Conservation (phyloP, 495 filamentous ascomycete species). For the Trichocladium uniseriatum region DNA sequence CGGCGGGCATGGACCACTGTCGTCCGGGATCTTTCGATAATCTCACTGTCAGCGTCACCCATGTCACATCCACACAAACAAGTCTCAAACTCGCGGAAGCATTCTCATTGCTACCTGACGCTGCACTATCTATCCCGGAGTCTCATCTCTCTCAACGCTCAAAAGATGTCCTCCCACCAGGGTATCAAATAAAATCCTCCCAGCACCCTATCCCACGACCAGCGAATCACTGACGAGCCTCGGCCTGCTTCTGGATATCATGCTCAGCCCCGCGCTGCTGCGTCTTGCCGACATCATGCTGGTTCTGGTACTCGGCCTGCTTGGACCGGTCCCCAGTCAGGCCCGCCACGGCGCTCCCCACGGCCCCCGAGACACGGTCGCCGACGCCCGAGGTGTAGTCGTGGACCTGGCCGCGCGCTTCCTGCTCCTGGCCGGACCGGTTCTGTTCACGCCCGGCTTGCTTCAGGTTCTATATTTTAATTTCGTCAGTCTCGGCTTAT, state of each 20-base stretch:
- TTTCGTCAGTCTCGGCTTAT: no score
- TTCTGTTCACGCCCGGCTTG: constrained; percentile 70
- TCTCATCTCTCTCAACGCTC: no score
- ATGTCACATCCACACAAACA: no score
- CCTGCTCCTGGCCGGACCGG: constrained; percentile 64
- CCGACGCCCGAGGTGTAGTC: constrained; percentile 62
- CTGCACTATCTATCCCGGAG: no score
- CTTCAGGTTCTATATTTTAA: constrained; percentile 46
- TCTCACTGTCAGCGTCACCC: no score
- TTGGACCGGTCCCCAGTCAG: constrained; percentile 60
- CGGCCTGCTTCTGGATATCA: constrained; percentile 65
- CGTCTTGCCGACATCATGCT: constrained; percentile 83
- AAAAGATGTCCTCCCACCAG: no score
- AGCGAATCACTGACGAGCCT: constrained; percentile 26
- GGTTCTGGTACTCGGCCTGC: constrained; percentile 49
- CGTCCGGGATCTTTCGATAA: no score
- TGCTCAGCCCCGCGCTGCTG: constrained; percentile 74
- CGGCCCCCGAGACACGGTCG: constrained; percentile 61
- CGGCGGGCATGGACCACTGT: no score
- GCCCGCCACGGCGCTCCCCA: constrained; percentile 60
- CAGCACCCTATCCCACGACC: background rate
- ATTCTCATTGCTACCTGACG: no score
- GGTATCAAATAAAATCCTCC: no score
- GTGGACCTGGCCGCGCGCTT: constrained; percentile 74
- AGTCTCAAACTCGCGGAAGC: no score